Percentiles rank a stretch among this genome's conserved stretches.
Evolutionary conservation across 192 early-diverging fungal species (phyloP).

Genomic region (Coemansia sp.): DNA sequence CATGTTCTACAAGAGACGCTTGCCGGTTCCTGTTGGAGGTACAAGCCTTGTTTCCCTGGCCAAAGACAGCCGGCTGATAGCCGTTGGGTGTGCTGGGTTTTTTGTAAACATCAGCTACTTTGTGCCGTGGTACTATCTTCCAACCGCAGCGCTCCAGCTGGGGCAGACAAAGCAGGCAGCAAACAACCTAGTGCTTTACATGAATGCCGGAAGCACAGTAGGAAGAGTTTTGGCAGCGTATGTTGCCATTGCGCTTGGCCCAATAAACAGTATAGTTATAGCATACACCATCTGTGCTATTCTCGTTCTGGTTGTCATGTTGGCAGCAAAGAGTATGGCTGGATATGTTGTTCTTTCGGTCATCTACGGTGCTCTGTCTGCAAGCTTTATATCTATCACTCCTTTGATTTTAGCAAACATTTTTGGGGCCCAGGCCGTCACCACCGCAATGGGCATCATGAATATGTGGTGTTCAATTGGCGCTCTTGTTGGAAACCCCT

Average conservation of each 20-base stretch:
- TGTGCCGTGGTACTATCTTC: constrained; percentile 45
- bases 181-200: constrained; percentile 36
- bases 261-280: constrained; percentile 39
- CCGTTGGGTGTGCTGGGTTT: constrained; percentile 25
- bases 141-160: constrained; percentile 39
- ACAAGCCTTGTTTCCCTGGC: constrained; percentile 19
- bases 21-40: constrained; percentile 24
- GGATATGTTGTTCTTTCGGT: constrained; percentile 31
- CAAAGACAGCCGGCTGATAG: constrained; percentile 22
- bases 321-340: constrained; percentile 38
- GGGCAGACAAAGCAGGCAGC: constrained; percentile 40
- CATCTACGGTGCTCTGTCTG: constrained; percentile 32
- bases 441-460: constrained; percentile 43
- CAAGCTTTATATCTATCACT: constrained; percentile 41
- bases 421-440: constrained; percentile 36
- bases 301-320: constrained; percentile 33
- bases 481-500: constrained; percentile 41
- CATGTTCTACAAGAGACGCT: constrained; percentile 29
- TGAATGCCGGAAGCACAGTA: constrained; percentile 44
- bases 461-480: constrained; percentile 45
- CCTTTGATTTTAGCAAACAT: constrained; percentile 30
- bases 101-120: constrained; percentile 44
- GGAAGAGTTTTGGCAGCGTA: constrained; percentile 35
- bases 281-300: constrained; percentile 30
- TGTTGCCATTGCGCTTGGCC: constrained; percentile 17